Conservation (phyloP, 164 flowering plant genomes). For the Cinnamomum micranthum region DNA sequence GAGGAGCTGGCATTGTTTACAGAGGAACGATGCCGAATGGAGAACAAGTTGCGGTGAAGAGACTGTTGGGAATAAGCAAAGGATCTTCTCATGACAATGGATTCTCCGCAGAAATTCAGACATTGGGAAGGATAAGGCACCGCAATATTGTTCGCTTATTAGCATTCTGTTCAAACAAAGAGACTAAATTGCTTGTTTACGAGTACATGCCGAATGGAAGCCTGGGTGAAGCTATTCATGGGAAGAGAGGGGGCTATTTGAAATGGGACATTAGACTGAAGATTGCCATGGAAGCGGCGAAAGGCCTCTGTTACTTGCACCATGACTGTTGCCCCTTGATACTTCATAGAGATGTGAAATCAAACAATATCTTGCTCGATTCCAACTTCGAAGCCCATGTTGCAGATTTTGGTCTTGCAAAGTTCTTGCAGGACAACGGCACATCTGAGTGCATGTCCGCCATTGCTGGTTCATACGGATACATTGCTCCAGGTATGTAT, state of each 20-base stretch:
- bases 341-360: conserved; percentile 72
- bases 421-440: conserved; percentile 58
- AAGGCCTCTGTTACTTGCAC: conserved; percentile 70
- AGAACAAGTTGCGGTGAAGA: conserved; percentile 64
- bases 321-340: conserved; percentile 76
- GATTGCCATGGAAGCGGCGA: conserved; percentile 69
- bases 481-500: conserved; percentile 72
- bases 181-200: conserved; percentile 63
- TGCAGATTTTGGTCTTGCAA: conserved; percentile 81
- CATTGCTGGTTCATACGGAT: conserved; percentile 84
- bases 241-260: conserved; percentile 50
- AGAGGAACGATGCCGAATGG: conserved; percentile 56
- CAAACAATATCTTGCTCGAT: conserved; percentile 66
- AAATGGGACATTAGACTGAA: conserved; percentile 62
- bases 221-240: conserved; percentile 70
- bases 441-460: conserved; percentile 78
- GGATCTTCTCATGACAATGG: conserved; percentile 71
- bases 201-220: conserved; percentile 87
- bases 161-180: conserved; percentile 59
- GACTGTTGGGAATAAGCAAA: conserved; percentile 41
- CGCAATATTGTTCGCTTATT: conserved; percentile 61
- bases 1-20: conserved; percentile 78
- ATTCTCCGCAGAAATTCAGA: conserved; percentile 59
- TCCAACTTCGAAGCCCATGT: conserved; percentile 73
- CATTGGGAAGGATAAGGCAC: conserved; percentile 61